Evolutionary conservation across 805 yeast genomes (phyloP).

Genomic region (Schizosaccharomyces octosporus): DNA sequence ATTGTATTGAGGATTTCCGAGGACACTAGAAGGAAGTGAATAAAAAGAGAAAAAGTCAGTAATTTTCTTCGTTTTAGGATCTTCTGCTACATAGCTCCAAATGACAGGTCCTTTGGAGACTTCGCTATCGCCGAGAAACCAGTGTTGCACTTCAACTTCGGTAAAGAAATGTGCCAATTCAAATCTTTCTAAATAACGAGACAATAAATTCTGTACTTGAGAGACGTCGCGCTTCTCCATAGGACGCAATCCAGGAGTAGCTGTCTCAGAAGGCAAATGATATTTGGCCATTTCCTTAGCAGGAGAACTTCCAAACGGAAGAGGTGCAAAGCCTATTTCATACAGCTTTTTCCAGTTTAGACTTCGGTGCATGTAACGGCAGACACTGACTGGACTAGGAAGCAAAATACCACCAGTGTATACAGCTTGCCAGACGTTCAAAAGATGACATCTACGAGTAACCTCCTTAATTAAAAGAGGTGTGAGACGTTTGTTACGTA

Average conservation of each 20-base stretch:
- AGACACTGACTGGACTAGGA: conserved; percentile 76
- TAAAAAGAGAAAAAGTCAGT: conserved; percentile 83
- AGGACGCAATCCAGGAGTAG: conserved; percentile 29
- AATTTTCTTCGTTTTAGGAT: conserved; percentile 26
- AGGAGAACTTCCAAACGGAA: conserved; percentile 47
- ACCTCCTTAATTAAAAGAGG: conserved; percentile 86
- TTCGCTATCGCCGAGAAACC: conserved; percentile 27
- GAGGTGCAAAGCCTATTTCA: conserved; percentile 70
- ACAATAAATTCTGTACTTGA: conserved; percentile 33
- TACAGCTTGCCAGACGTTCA: conserved; percentile 81
- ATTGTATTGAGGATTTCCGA: conserved; percentile 31
- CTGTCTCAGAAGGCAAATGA: conserved; percentile 28
- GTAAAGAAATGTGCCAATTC: conserved; percentile 48
- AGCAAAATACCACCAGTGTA: conserved; percentile 79
- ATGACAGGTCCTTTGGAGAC: conserved; percentile 31
- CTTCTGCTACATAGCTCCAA: conserved; percentile 49
- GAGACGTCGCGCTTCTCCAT: conserved; percentile 39
- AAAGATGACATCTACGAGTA: conserved; percentile 69
- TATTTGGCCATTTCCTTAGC: conserved; percentile 40
- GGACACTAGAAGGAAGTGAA: conserved; percentile 63
- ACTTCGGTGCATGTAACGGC: conserved; percentile 84
- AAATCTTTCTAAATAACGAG: conserved; percentile 38
- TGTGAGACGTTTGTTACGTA: conserved; percentile 78
- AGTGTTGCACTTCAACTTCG: conserved; percentile 51
- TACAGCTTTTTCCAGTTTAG: conserved; percentile 71